Percentiles rank a stretch among this genome's conserved stretches.
Evolutionary conservation across 352 stramenopile species (phyloP).

Genomic region (Phytophthora pistaciae): DNA sequence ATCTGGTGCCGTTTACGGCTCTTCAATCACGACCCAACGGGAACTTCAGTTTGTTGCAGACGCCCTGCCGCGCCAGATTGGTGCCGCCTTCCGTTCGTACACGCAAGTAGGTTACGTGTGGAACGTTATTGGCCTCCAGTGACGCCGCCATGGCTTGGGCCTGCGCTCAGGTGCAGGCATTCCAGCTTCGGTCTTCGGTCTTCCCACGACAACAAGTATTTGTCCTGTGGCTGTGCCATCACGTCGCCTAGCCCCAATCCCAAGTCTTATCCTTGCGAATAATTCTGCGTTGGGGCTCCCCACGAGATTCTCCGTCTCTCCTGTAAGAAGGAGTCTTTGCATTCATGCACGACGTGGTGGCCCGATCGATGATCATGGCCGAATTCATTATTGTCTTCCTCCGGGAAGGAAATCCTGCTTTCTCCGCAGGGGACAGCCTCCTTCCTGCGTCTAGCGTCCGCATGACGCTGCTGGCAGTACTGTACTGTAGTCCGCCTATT

Average conservation of each 20-base stretch:
- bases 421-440: too few relatives aligned
- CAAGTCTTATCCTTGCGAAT: not conserved
- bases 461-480: too few relatives aligned
- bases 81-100: not conserved
- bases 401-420: too few relatives aligned
- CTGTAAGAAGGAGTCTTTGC: not conserved
- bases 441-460: too few relatives aligned
- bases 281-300: not conserved
- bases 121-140: not conserved
- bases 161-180: too few relatives aligned
- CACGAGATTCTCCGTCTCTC: not conserved
- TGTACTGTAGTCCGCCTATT: too few relatives aligned
- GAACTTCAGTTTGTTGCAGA: not conserved
- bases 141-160: too few relatives aligned
- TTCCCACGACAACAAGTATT: not conserved
- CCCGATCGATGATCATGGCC: too few relatives aligned
- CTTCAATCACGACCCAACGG: not conserved
- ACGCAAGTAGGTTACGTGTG: not conserved
- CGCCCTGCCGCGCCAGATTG: too few relatives aligned
- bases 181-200: not conserved
- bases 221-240: not conserved
- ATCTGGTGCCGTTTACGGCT: not conserved
- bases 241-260: not conserved
- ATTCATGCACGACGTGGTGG: not conserved
- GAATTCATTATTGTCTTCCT: too few relatives aligned